Evolutionary conservation across 768 basidiomycete genomes (phyloP), one percentile per base, ranked within the genome.

Genomic region (Hericium erinaceus): DNA sequence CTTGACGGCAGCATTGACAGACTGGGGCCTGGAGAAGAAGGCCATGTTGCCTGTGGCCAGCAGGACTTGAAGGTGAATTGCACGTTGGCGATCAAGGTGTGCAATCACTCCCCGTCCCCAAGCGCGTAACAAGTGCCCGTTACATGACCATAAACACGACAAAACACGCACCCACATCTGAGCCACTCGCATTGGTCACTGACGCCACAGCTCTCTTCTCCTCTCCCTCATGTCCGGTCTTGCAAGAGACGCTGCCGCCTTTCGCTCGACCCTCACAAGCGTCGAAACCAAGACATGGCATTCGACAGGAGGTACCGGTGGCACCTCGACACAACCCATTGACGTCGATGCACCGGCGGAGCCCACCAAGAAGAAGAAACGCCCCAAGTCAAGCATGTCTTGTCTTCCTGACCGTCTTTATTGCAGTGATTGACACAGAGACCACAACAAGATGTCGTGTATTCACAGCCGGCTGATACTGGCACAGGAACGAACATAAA

Each of bases 381-480:
- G 72, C 54, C 83, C 84, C 64, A 87, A 85, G 70, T 72, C 80
- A 56, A 86, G 85, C 81, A 73, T 64, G 80, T 72, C 63, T 64
- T 60, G 60, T 57, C 37, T 58, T 61, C 20, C 63, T 60, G 62
- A 57, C 65, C 56, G 60, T 56, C 20, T 55, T 48, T 64, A 41
- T 56, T 50, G 39, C 52, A 44, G 59, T 65, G 62, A 59, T 61
- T 61, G 53, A 53, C 44, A 48, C 49, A 53, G 20, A 16, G 22
- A 46, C 16, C 49, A 11, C 49, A 26, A 15, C 39, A 54, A 89
- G 89, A 81, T 72, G 74, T 89, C 62, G 87, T 90, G 15, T 91
- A 85, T 68, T 90, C 92, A 12, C 92, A 94, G 69, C 90, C 92
- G 15, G 85, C 85, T n/a, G 84, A 92, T 66, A 90, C 87, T 1